Conservation (phyloP, 1,284 basidiomycete species). For the Anthracocystis walkeri region DNA sequence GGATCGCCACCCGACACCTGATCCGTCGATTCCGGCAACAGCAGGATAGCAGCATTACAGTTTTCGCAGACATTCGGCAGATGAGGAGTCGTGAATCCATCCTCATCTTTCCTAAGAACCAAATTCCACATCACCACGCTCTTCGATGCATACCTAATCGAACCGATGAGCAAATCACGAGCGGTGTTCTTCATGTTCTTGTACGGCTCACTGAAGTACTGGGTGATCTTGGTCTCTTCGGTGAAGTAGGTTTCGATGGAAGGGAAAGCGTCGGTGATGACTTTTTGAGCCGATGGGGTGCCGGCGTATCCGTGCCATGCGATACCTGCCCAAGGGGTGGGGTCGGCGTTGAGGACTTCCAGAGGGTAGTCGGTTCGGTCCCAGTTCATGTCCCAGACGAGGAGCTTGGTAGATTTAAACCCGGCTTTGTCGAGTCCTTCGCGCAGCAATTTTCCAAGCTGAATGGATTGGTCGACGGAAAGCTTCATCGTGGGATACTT, state of each 20-base stretch:
- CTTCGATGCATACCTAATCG: slow-evolving; percentile 38
- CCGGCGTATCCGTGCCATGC: slow-evolving; percentile 62
- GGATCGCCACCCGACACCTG: slow-evolving; percentile 15
- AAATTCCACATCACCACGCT: slow-evolving; percentile 54
- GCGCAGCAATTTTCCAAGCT: slow-evolving; percentile 34
- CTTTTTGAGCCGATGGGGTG: slow-evolving; percentile 28
- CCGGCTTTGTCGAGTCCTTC: slow-evolving; percentile 35
- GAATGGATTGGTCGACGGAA: slow-evolving; percentile 20
- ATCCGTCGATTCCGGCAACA: slow-evolving; percentile 40
- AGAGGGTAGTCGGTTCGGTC: slow-evolving; percentile 38
- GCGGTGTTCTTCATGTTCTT: slow-evolving; percentile 55
- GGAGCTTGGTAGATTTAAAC: slow-evolving; percentile 19
- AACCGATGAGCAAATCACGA: slow-evolving; percentile 38
- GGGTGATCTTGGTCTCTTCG: slow-evolving; percentile 54
- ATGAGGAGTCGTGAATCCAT: slow-evolving; percentile 55
- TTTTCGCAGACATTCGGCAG: slow-evolving; percentile 52
- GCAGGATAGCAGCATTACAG: slow-evolving; percentile 51
- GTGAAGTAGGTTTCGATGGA: slow-evolving; percentile 40
- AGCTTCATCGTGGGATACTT: slow-evolving; percentile 51
- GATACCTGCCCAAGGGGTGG: slow-evolving; percentile 28
- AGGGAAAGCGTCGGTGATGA: slow-evolving; percentile 48
- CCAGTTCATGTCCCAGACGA: slow-evolving; percentile 57
- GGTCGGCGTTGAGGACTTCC: slow-evolving; percentile 40
- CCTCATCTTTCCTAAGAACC: slow-evolving; percentile 48
- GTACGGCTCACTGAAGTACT: slow-evolving; percentile 55